Evolutionary conservation across 495 filamentous ascomycete genomes (phyloP), one percentile per base, ranked within the genome.

Genomic region (Xylaria scruposa): DNA sequence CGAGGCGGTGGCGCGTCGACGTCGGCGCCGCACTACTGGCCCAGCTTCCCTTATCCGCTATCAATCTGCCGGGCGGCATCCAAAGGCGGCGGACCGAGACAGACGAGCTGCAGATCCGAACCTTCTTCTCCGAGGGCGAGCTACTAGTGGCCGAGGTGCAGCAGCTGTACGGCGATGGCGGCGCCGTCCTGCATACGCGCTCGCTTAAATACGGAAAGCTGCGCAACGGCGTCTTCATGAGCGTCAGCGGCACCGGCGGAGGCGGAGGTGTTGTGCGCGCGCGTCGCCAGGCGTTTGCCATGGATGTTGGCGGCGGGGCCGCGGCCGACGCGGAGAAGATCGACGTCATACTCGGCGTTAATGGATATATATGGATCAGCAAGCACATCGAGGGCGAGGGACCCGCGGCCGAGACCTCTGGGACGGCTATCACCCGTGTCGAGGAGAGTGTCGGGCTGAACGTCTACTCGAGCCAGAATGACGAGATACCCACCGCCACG

Each of bases 31-130:
- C 94, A 0, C 87, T 95, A 46, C 90, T 97, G 1, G 95, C 95
- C 0, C 85, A 89, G 26, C 88, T 99, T 0, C 94, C 94, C 7
- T 87, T 99, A 7, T 90, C 88, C 62, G 91, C 93, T 49, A 98
- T 99, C 81, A 98, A 99, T 78, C 83, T 98, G 2, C 97, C 96
- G 10, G 96, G 96, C 61, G 95, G 96, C 42, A 97, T 97, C 75
- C 86, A 97, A 75, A 89, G 96, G 40, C 92, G 93, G 76, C 86
- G 96, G 72, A 98, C 96, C 5, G 93, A 92, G 74, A 94, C 95
- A 6, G 96, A 99, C 78, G 97, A 98, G 82, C 85, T 99, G 70
- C 94, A 97, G 76, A 98, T 99, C 77, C 89, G 96, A 26, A 93
- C 88, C 8, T 98, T 97, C 78, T 97, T 98, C 83, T 88, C 88